Evolutionary conservation across 2,329 filamentous ascomycete genomes (phyloP).

Genomic region (Zymoseptoria ardabiliae): DNA sequence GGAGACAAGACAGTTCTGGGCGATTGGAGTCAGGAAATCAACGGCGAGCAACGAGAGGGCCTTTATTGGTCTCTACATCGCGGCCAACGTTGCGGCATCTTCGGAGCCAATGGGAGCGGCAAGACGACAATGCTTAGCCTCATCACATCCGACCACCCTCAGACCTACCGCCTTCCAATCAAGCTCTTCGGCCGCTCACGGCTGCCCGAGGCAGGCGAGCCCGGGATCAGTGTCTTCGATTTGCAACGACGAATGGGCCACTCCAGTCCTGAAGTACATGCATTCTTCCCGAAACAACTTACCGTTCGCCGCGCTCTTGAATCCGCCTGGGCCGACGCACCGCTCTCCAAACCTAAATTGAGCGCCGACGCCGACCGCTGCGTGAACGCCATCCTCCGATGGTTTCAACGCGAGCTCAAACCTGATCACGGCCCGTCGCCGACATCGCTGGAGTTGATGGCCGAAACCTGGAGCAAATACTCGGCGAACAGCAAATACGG

Average conservation of each 20-base stretch:
- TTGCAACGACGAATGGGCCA: conserved; percentile 86
- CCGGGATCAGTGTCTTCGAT: conserved; percentile 84
- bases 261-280: conserved; percentile 87
- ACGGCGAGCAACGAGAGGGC: conserved; percentile 46
- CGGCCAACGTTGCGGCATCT: conserved; percentile 84
- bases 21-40: conserved; percentile 60
- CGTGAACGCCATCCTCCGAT: conserved; percentile 63
- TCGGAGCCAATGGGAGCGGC: conserved; percentile 87
- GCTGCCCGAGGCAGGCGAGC: conserved; percentile 62
- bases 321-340: conserved; percentile 86
- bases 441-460: neutral
- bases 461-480: neutral
- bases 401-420: conserved; percentile 74
- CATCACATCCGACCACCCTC: conserved; percentile 91
- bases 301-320: conserved; percentile 69
- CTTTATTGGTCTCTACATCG: conserved; percentile 75
- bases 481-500: neutral
- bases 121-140: conserved; percentile 92
- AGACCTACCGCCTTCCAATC: conserved; percentile 83
- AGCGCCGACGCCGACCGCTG: conserved; percentile 48
- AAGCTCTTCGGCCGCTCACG: conserved; percentile 76
- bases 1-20: conserved; percentile 70
- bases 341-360: conserved; percentile 62
- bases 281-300: conserved; percentile 76
- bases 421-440: conserved; percentile 32